Evolutionary conservation across 2,329 filamentous ascomycete species (phyloP).

Genomic region (Zasmidium citrigriseum): DNA sequence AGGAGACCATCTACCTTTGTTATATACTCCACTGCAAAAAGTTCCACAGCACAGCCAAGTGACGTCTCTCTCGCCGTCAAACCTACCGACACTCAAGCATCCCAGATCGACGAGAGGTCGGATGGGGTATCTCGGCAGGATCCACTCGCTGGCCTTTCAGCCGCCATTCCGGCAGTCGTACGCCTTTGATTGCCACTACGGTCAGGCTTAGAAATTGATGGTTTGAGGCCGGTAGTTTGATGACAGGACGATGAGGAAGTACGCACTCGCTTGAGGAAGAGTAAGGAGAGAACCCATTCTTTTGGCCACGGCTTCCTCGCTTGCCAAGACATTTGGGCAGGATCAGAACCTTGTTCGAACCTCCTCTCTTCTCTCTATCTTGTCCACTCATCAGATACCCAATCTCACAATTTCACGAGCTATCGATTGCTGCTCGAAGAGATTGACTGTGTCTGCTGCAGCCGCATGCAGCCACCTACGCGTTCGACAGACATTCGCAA

Average conservation of each 20-base stretch:
- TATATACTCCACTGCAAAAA: background rate
- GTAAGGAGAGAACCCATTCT: no score
- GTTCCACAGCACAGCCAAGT: background rate
- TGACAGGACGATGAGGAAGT: no score
- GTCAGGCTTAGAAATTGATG: background rate
- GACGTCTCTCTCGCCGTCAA: slow-evolving; percentile 3
- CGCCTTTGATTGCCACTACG: background rate
- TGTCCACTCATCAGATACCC: background rate
- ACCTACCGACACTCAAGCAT: background rate
- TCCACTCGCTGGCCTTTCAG: background rate
- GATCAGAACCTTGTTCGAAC: no score
- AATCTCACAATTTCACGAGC: background rate
- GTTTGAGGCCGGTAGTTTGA: no score
- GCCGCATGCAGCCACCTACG: no score
- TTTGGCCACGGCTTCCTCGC: background rate
- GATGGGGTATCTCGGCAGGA: background rate
- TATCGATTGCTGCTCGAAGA: no score
- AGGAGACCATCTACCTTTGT: background rate
- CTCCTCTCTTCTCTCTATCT: background rate
- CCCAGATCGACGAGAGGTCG: slow-evolving; percentile 3
- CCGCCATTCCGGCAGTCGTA: background rate
- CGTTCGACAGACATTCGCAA: no score
- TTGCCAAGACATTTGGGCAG: background rate
- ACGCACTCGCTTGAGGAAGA: no score
- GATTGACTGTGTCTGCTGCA: no score